A percentile compares a stretch with the other conserved stretches of the same genome.
phyloP scores from a whole-genome alignment of 805 yeast species.

The Metschnikowia anglica region DNA sequence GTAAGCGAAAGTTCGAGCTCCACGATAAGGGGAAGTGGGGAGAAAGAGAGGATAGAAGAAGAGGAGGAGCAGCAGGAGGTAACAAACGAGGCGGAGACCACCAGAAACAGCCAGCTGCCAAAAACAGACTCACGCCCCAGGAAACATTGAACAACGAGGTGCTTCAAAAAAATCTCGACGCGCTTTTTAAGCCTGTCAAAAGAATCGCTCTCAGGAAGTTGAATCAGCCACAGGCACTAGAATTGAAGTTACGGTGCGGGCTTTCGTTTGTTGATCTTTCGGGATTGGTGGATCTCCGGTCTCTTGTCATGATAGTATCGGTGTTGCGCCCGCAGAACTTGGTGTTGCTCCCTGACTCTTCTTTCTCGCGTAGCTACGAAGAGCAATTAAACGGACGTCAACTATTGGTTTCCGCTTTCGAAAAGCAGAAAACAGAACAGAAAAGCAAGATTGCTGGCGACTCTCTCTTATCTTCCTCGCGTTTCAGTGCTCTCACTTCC shows the following conservation, averaged over 20 bases:
- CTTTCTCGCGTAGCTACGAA: constrained; percentile 21
- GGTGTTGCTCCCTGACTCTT: constrained; percentile 51
- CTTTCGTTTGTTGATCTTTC: constrained; percentile 76
- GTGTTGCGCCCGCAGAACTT: constrained; percentile 75
- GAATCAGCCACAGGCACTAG: constrained; percentile 8
- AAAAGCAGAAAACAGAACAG: constrained; percentile 31
- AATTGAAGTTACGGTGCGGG: constrained; percentile 63
- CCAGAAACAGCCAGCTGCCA: constrained; percentile 8
- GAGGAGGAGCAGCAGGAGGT: too few species aligned
- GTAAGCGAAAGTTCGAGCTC: constrained; percentile 38
- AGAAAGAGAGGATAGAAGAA: constrained; percentile 17
- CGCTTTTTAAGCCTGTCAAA: constrained; percentile 51
- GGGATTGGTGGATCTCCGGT: constrained; percentile 81
- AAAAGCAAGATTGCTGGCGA: constrained; percentile 19
- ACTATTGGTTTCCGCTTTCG: constrained; percentile 29
- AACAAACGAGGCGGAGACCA: constrained; percentile 18
- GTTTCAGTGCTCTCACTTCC: constrained; percentile 9
- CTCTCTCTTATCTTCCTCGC: constrained; percentile 9
- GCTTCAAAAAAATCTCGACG: constrained; percentile 44
- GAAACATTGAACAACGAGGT: constrained; percentile 42
- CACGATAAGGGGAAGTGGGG: constrained; percentile 32
- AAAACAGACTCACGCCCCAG: constrained; percentile 41
- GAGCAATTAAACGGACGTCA: constrained; percentile 29
- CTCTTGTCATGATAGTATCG: constrained; percentile 74
- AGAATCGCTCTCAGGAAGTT: constrained; percentile 32